phyloP scores from a whole-genome alignment of 306 rosid species.

The Cucurbita maxima region DNA sequence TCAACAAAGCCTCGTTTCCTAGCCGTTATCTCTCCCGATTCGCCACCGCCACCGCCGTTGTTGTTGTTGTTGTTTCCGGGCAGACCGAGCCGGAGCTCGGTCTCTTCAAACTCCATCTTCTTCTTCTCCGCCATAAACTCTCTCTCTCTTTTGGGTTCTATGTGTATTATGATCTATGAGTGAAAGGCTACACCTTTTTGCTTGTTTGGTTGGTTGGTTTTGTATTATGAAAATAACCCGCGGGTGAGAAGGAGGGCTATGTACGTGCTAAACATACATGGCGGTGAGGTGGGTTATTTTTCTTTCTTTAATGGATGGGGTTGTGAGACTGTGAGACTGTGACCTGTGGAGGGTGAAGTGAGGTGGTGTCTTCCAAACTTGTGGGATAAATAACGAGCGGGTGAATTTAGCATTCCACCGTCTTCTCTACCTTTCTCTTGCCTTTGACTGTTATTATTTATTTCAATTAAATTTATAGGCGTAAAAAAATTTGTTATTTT shows the following conservation, averaged over 20 bases:
- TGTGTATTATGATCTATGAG: slow-evolving; percentile 1
- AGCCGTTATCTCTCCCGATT: not conserved
- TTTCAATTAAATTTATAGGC: too few relatives aligned
- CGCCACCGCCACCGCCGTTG: not conserved
- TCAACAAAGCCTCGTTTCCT: slow-evolving; percentile 32
- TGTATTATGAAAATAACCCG: slow-evolving; percentile 21
- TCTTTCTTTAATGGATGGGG: not conserved
- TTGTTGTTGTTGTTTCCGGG: not conserved
- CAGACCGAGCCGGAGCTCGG: not conserved
- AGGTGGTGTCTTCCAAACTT: slow-evolving; percentile 45
- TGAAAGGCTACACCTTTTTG: not conserved
- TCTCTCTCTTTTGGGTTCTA: not conserved
- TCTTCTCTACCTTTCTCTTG: not conserved
- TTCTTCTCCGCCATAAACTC: not conserved
- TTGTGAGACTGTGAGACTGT: not conserved
- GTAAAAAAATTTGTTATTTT: too few relatives aligned
- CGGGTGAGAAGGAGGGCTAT: not conserved
- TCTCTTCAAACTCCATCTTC: slow-evolving; percentile 8
- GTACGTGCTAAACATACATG: not conserved
- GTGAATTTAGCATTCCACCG: slow-evolving; percentile 34
- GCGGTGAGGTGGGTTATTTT: slow-evolving; percentile 19
- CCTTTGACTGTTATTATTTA: not conserved
- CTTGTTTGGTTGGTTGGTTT: slow-evolving; percentile 7
- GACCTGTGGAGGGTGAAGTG: slow-evolving; percentile 43
- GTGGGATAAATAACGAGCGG: slow-evolving; percentile 43